A percentile compares a stretch with the other conserved stretches of the same genome.
Conservation (phyloP, 306 rosid genomes). For the Pterocarpus santalinus region DNA sequence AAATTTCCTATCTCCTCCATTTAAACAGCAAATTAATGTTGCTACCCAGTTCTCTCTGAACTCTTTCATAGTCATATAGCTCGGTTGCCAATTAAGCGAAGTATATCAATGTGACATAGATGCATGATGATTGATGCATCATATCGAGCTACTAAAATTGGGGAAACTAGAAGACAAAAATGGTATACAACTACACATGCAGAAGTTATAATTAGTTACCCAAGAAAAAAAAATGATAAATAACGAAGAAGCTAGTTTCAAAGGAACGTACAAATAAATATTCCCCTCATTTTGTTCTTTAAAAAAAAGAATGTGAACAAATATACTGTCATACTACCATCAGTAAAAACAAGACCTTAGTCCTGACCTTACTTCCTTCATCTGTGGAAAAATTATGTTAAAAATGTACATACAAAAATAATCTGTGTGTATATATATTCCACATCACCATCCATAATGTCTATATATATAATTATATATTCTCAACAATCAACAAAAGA, state of each 20-base stretch:
- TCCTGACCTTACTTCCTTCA: background rate
- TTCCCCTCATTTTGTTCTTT: background rate
- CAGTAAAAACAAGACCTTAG: constrained; percentile 10
- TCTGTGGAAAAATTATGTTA: background rate
- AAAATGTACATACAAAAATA: background rate
- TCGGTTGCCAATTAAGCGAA: background rate
- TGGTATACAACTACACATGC: background rate
- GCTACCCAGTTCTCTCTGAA: background rate
- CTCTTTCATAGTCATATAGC: background rate
- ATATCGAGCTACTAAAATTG: background rate
- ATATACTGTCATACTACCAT: background rate
- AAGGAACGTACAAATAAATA: background rate
- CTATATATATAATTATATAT: background rate
- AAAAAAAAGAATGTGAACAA: background rate
- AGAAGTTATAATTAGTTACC: background rate
- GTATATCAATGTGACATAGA: background rate
- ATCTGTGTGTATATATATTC: too few relatives aligned
- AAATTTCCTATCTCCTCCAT: too few relatives aligned
- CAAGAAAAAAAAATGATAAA: background rate
- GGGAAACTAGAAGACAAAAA: constrained; percentile 2
- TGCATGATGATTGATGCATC: too few relatives aligned
- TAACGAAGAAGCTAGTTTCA: background rate
- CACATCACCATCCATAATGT: constrained; percentile 39
- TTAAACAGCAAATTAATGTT: too few relatives aligned
- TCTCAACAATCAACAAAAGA: constrained; percentile 8